A percentile compares a stretch with the other conserved stretches of the same genome.
phyloP scores from a whole-genome alignment of 352 stramenopile genomes.

The Pythium plurisporium region DNA sequence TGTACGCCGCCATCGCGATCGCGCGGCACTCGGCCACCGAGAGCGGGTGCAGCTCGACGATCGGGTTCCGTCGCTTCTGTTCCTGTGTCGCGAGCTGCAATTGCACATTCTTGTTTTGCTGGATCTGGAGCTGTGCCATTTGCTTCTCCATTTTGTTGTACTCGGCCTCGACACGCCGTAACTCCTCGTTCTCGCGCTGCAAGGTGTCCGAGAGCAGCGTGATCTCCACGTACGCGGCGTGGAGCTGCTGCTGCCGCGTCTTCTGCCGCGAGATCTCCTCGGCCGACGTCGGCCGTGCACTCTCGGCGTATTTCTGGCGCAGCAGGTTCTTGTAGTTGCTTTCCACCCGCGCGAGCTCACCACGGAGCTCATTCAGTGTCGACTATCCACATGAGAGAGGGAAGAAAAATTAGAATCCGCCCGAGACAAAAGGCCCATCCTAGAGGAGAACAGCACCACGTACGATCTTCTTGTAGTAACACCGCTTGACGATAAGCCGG shows the following conservation, averaged over 20 bases:
- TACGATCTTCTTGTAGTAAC: slow-evolving; percentile 83
- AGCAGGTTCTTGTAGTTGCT: slow-evolving; percentile 43
- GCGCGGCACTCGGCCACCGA: slow-evolving; percentile 35
- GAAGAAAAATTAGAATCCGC: background rate
- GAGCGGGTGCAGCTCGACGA: slow-evolving; percentile 40
- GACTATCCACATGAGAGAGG: slow-evolving; percentile 24
- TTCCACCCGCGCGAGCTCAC: slow-evolving; percentile 36
- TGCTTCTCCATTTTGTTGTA: slow-evolving; percentile 48
- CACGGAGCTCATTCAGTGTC: slow-evolving; percentile 51
- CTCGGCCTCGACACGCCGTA: slow-evolving; percentile 37
- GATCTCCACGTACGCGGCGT: slow-evolving; percentile 48
- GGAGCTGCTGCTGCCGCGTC: slow-evolving; percentile 21
- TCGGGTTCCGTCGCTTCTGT: slow-evolving; percentile 36
- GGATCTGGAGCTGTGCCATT: slow-evolving; percentile 30
- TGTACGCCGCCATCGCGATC: slow-evolving; percentile 43
- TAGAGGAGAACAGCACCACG: slow-evolving; percentile 12
- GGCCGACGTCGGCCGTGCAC: slow-evolving; percentile 15
- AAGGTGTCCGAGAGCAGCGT: slow-evolving; percentile 43
- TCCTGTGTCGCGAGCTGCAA: slow-evolving; percentile 26
- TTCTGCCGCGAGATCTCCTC: slow-evolving; percentile 4
- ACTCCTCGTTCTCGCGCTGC: slow-evolving; percentile 49
- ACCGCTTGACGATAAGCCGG: slow-evolving; percentile 52
- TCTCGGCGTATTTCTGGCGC: slow-evolving; percentile 16
- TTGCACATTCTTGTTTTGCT: slow-evolving; percentile 36
- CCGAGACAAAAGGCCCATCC: background rate